These are phyloP conservation scores for Leccinum subrobustum DNA, from an alignment of 1,284 basidiomycete species.

Conservation along the genomic window DNA sequence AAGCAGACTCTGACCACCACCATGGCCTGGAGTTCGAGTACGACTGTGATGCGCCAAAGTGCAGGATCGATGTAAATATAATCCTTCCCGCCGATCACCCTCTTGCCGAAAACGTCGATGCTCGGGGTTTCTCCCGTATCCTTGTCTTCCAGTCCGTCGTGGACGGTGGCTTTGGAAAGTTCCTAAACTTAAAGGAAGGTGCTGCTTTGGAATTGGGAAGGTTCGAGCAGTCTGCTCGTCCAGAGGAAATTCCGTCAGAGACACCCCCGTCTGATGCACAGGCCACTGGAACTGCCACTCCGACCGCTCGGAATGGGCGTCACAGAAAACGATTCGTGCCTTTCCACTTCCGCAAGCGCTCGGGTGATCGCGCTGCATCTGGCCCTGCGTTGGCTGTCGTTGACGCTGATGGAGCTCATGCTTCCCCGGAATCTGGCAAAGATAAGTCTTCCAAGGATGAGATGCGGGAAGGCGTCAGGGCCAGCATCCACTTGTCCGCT, in stretches of 20 bases:
- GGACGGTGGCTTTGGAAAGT: constrained; percentile 77
- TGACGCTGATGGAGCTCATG: constrained; percentile 46
- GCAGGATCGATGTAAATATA: constrained; percentile 73
- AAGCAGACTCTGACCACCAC: constrained; percentile 49
- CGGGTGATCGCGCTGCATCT: constrained; percentile 47
- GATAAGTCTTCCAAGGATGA: constrained; percentile 42
- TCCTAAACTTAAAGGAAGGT: constrained; percentile 71
- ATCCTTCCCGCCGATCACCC: constrained; percentile 62
- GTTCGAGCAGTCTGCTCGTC: constrained; percentile 43
- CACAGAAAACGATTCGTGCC: constrained; percentile 56
- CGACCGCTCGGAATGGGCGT: constrained; percentile 18
- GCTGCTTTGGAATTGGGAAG: constrained; percentile 71
- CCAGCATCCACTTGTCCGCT: constrained; percentile 75
- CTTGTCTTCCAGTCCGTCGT: constrained; percentile 73
- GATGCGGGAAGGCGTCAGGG: constrained; percentile 65
- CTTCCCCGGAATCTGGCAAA: constrained; percentile 36
- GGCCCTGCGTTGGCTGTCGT: constrained; percentile 77
- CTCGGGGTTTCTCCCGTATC: constrained; percentile 48
- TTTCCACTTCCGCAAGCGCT: constrained; percentile 61
- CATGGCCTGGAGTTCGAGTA: constrained; percentile 87
- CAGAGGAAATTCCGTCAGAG: constrained; percentile 17
- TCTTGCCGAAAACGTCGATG: constrained; percentile 38
- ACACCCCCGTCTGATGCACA: constrained; percentile 17
- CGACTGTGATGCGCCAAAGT: constrained; percentile 84
- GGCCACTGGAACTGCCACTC: constrained; percentile 15